Conservation (phyloP, 2,329 filamentous ascomycete genomes). For the Talaromyces sp. region DNA sequence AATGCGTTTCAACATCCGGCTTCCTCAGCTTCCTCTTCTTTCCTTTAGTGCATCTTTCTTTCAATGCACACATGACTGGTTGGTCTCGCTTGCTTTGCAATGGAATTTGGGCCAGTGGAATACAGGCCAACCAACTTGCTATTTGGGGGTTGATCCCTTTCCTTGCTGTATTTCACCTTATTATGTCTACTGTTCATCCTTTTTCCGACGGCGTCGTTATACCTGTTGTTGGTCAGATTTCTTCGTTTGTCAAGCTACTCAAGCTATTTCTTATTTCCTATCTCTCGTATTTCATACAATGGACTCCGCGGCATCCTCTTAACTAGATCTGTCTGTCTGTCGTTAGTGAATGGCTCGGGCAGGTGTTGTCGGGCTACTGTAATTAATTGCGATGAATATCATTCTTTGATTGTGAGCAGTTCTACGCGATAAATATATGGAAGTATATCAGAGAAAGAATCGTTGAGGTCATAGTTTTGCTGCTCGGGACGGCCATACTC, state of each 20-base stretch:
- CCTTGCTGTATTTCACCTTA: slow-evolving; percentile 17
- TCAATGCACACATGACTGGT: neutral
- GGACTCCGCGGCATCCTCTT: neutral
- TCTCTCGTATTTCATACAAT: slow-evolving; percentile 3
- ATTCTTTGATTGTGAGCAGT: neutral
- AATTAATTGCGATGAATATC: neutral
- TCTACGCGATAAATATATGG: neutral
- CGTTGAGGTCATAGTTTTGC: slow-evolving; percentile 7
- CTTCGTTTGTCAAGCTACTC: slow-evolving; percentile 17
- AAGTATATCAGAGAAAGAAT: too few species aligned
- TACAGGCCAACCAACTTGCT: neutral
- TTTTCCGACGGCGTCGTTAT: slow-evolving; percentile 19
- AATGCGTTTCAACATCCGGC: neutral
- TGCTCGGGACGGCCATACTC: neutral
- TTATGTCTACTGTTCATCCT: slow-evolving; percentile 16
- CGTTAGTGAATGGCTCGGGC: neutral
- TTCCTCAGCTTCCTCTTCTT: slow-evolving; percentile 4
- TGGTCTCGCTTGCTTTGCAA: neutral
- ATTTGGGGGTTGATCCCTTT: slow-evolving; percentile 7
- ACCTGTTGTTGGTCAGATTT: slow-evolving; percentile 18
- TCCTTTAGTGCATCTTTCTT: neutral
- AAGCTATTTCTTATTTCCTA: slow-evolving; percentile 14
- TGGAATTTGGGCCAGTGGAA: neutral
- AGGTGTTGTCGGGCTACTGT: neutral
- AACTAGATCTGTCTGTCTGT: slow-evolving; percentile 3